phyloP scores from a whole-genome alignment of 768 basidiomycete species.

The Leucosporidium yakuticum region DNA sequence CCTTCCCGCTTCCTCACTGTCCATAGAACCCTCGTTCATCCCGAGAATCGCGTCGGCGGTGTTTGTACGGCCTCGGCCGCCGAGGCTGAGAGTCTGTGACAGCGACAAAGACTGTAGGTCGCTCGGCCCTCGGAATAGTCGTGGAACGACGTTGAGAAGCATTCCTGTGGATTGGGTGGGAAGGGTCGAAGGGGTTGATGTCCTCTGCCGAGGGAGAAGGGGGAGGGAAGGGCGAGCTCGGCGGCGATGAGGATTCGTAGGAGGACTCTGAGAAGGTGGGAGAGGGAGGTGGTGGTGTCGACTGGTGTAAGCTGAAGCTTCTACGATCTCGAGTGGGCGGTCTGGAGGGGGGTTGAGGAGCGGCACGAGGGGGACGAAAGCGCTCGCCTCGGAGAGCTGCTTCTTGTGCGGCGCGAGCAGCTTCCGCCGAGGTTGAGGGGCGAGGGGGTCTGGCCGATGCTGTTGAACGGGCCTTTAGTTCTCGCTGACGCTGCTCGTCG shows the following conservation, averaged over 20 bases:
- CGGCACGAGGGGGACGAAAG: background rate
- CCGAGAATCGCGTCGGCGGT: too few species aligned
- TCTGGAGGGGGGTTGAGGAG: background rate
- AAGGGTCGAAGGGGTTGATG: too few species aligned
- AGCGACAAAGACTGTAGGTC: slow-evolving; percentile 24
- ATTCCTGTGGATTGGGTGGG: slow-evolving; percentile 95
- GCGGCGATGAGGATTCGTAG: slow-evolving; percentile 81
- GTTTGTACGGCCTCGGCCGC: too few species aligned
- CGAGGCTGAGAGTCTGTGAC: too few species aligned
- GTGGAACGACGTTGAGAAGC: slow-evolving; percentile 84
- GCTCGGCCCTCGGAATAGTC: slow-evolving; percentile 82
- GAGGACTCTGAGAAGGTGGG: slow-evolving; percentile 83
- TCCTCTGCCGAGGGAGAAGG: too few species aligned
- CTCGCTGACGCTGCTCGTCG: too few species aligned
- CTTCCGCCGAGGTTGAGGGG: slow-evolving; percentile 55
- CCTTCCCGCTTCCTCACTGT: slow-evolving; percentile 35
- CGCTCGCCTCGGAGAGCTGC: too few species aligned
- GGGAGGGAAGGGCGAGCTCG: too few species aligned
- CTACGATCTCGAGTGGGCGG: slow-evolving; percentile 12
- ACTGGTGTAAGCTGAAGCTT: too few species aligned
- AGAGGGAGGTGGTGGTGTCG: slow-evolving; percentile 78
- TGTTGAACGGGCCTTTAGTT: too few species aligned
- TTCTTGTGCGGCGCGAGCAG: too few species aligned
- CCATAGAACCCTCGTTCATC: slow-evolving; percentile 12
- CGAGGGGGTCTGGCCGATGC: slow-evolving; percentile 81